Evolutionary conservation across 2,329 filamentous ascomycete species (phyloP), one percentile per base, ranked within the genome.

Genomic region (Polychaeton citri): DNA sequence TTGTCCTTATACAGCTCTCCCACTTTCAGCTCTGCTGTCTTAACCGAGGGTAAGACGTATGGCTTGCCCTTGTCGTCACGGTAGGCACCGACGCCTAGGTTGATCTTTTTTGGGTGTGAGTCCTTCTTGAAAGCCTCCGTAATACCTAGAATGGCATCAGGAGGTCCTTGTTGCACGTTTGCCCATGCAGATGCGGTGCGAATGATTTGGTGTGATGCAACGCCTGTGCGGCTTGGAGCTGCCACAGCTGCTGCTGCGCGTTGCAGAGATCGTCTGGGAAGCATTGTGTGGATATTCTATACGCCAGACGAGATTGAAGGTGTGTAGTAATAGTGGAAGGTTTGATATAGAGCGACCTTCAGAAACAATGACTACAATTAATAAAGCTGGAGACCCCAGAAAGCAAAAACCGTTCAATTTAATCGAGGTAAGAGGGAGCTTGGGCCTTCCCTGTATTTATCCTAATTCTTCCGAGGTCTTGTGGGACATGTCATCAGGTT

Each of bases 81-180:
- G 76, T 98, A 98, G 57, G 90, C 90, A 56, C 90, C 90, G 49
- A 96, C 90, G 81, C 82, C 90, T 43, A 98, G 71, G 71, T 96
- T 96, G 72, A 98, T 96, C 78, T 96, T 98, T 70, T 94, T 77
- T 45, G 76, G 69, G 39, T 38, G 34, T 18, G 39, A 38, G 62
- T 98, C 90, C 64, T 87, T 87, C 74, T 96, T 98, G 81, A 90
- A 98, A 43, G 90, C 90, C 69, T 98, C 90, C 45, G 90, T 96
- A 66, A 98, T 86, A 61, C 83, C 81, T 40, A 86, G 71, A 67
- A 85, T 75, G 45, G 86, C 76, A 64, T 95, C 86, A 58, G 88
- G 87, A 74, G 88, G 88, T 46, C 88, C 88, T 66, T 95, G 84
- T 49, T 84, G 80, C 38, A 96, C 85, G 55, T 82, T 81, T 57